A percentile compares a stretch with the other conserved stretches of the same genome.
Conservation (phyloP, 78 protist genomes). For the Tieghemostelium lacteum region DNA sequence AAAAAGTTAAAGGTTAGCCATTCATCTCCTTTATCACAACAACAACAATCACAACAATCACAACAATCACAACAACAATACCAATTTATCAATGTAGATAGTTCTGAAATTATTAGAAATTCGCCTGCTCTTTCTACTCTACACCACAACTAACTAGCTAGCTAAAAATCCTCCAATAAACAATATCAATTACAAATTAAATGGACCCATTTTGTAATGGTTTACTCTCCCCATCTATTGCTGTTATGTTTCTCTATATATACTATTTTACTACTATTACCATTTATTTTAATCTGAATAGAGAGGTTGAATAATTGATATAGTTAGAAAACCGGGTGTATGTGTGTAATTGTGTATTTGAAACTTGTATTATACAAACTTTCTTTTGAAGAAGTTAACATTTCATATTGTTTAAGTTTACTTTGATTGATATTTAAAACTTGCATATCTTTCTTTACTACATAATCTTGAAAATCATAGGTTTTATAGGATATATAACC, state of each 20-base stretch:
- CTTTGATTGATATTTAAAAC: constrained; percentile 6
- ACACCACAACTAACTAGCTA: neutral
- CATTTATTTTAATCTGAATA: neutral
- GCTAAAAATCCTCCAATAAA: neutral
- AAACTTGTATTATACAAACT: neutral
- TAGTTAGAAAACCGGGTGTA: neutral
- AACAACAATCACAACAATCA: neutral
- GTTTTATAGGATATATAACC: constrained; percentile 16
- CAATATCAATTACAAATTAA: neutral
- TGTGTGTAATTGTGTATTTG: neutral
- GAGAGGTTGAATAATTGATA: neutral
- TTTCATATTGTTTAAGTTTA: constrained; percentile 30
- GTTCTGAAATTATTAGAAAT: neutral
- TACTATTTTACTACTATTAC: no score
- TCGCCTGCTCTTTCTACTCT: neutral
- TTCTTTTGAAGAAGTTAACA: no score
- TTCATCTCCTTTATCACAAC: neutral
- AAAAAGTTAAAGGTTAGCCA: neutral
- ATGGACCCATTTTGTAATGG: neutral
- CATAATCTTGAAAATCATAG: constrained; percentile 33
- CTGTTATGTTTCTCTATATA: neutral
- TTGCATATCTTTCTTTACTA: constrained; percentile 10
- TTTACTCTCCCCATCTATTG: neutral
- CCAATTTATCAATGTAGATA: no score
- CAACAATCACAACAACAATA: neutral